Evolutionary conservation across 768 basidiomycete species (phyloP).

Genomic region (Crepidotus variabilis): DNA sequence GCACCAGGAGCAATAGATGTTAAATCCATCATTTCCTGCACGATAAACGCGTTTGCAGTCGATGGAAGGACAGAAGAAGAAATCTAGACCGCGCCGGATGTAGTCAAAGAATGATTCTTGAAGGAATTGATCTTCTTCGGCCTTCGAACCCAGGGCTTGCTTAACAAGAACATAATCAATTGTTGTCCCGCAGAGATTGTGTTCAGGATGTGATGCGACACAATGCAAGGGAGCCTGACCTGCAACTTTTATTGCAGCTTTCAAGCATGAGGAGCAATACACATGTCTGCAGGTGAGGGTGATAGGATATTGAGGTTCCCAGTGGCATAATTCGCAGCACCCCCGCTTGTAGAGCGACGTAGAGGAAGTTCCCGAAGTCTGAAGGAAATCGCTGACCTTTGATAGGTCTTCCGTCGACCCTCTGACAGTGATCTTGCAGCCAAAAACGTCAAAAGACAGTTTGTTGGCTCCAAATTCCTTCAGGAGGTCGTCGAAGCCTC

Average conservation of each 20-base stretch:
- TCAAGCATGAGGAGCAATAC: slow-evolving; percentile 50
- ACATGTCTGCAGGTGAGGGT: slow-evolving; percentile 44
- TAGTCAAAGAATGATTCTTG: slow-evolving; percentile 38
- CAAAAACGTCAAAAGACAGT: slow-evolving; percentile 38
- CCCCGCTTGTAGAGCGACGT: slow-evolving; percentile 2
- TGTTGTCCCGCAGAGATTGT: slow-evolving; percentile 37
- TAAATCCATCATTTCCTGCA: slow-evolving; percentile 18
- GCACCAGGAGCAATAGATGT: slow-evolving; percentile 24
- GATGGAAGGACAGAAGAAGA: slow-evolving; percentile 52
- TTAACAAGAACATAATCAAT: slow-evolving; percentile 28
- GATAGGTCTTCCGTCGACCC: slow-evolving; percentile 30
- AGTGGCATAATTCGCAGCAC: slow-evolving; percentile 39
- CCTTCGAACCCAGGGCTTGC: slow-evolving; percentile 6
- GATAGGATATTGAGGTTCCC: slow-evolving; percentile 27
- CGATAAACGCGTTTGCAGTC: slow-evolving; percentile 47
- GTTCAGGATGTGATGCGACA: slow-evolving; percentile 23
- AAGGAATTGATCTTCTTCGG: slow-evolving; percentile 36
- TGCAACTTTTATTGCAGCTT: slow-evolving; percentile 34
- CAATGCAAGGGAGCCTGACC: slow-evolving; percentile 32
- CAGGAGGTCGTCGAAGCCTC: slow-evolving; percentile 33
- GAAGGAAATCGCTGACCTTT: slow-evolving; percentile 22
- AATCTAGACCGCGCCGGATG: slow-evolving; percentile 38
- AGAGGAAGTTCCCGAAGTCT: slow-evolving; percentile 15
- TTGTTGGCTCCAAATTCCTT: slow-evolving; percentile 37
- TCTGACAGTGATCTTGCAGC: slow-evolving; percentile 36